Base-by-base conservation (phyloP, 176 grass and related monocot genomes). In the Ensete glaucum region DNA sequence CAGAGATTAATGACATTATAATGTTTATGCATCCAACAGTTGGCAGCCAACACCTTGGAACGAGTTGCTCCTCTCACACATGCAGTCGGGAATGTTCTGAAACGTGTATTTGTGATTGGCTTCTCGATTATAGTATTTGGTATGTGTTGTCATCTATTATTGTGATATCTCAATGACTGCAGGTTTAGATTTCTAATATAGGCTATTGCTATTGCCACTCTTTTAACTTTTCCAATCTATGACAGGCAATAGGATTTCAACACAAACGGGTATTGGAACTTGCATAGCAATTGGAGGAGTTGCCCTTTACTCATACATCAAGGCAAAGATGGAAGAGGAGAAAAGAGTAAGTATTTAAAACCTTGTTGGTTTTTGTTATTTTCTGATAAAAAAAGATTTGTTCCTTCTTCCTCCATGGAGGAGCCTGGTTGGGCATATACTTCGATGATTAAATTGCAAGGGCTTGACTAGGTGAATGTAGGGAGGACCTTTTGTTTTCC, bases 41-140 rank as follows among this genome's bases (percentile, higher is more conserved):
- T 99, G 75, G 95, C 95, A 67, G 94, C 88, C 58, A 99, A 99
- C 76, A 99, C 95, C 80, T 84, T 99, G 86, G 95, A 99, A 73
- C 80, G 95, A 58, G 95, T 99, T 69, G 88, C 95, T 67, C 95
- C 95, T 80, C 86, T 99, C 54, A 99, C 95, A 24, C 95, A 99
- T 77, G 95, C 95, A 20, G 95, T 99, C 21, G 95, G 95, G 60
- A 99, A 99, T 86, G 95, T 99, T 73, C 85, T 99, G 82, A 99
- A 99, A 87, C 91, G 95, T 87, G 95, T 99, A 11, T 99, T 99
- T 59, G 95, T 99, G 64, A 99, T 99, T 73, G 88, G 95, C 20
- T 99, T 99, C 76, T 89, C 95, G 5, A 99, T 99, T 71, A 69
- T 99, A 16, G 19, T 71, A 52, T 99, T 99, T 56, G 95, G 95